Evolutionary conservation across 2,329 filamentous ascomycete genomes (phyloP).

Genomic region (Diplodia corticola): DNA sequence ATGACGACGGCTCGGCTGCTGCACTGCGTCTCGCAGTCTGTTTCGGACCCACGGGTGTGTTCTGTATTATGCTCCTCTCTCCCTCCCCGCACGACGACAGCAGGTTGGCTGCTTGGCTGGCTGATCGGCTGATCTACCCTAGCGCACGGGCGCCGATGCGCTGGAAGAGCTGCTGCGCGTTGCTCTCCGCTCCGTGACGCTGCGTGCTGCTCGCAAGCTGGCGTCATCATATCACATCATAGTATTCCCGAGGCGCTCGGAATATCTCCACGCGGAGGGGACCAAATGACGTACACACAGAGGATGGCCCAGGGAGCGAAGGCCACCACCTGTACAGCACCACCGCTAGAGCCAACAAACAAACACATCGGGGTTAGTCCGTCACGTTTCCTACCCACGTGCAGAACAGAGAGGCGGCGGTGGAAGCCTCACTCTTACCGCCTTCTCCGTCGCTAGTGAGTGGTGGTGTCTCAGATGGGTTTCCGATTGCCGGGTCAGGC

Average conservation of each 20-base stretch:
- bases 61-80: conserved; percentile 41
- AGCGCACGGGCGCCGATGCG: conserved; percentile 46
- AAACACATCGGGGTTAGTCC: too few species aligned
- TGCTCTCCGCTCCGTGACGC: too few species aligned
- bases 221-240: conserved; percentile 46
- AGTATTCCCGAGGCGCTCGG: conserved; percentile 24
- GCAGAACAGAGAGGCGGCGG: conserved; percentile 53
- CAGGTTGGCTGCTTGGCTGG: too few species aligned
- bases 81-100: background rate
- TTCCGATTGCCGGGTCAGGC: background rate
- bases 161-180: conserved; percentile 44
- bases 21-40: too few species aligned
- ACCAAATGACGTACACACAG: too few species aligned
- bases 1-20: too few species aligned
- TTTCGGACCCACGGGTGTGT: too few species aligned
- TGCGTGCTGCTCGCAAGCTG: conserved; percentile 48
- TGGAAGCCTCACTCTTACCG: conserved; percentile 38
- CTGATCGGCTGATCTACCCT: conserved; percentile 11
- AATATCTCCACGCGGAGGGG: too few species aligned
- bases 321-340: too few species aligned
- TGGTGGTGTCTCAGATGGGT: background rate
- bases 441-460: conserved; percentile 45
- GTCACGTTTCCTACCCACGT: conserved; percentile 45
- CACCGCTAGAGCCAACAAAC: background rate
- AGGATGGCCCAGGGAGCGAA: too few species aligned